phyloP scores from a whole-genome alignment of 1,284 basidiomycete species.

The Trichosporon coremiiforme region DNA sequence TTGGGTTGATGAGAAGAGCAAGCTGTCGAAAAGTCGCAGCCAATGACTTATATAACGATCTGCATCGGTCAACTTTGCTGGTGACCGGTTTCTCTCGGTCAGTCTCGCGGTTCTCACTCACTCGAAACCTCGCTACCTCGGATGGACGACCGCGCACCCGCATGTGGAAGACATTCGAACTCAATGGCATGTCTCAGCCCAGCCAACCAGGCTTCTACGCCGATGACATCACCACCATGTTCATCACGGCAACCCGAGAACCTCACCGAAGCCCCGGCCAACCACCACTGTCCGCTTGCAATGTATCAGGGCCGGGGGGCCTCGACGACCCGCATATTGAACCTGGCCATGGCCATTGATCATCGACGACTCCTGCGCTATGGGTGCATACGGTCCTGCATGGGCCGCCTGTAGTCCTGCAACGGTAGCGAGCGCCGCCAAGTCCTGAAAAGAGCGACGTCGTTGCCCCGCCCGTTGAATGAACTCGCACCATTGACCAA shows the following conservation, averaged over 20 bases:
- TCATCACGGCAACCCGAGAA: neutral
- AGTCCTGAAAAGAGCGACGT: neutral
- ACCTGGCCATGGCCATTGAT: neutral
- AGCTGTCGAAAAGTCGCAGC: neutral
- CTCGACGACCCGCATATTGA: neutral
- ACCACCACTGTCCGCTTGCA: neutral
- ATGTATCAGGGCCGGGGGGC: neutral
- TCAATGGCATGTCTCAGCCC: conserved; percentile 2
- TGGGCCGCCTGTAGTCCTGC: neutral
- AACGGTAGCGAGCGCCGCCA: neutral
- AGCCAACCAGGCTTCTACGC: neutral
- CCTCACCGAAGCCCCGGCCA: neutral
- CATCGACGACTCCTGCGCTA: neutral
- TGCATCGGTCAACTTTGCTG: neutral
- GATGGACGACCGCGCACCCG: too few relatives aligned
- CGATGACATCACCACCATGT: neutral
- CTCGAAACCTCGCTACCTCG: neutral
- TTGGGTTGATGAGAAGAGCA: neutral
- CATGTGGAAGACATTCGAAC: neutral
- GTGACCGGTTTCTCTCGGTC: neutral
- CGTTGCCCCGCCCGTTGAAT: neutral
- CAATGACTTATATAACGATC: neutral
- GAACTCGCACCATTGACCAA: neutral
- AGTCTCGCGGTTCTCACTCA: neutral
- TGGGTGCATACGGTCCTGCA: too few relatives aligned